Conservation (phyloP, 495 filamentous ascomycete genomes). For the Rusavskia elegans region DNA sequence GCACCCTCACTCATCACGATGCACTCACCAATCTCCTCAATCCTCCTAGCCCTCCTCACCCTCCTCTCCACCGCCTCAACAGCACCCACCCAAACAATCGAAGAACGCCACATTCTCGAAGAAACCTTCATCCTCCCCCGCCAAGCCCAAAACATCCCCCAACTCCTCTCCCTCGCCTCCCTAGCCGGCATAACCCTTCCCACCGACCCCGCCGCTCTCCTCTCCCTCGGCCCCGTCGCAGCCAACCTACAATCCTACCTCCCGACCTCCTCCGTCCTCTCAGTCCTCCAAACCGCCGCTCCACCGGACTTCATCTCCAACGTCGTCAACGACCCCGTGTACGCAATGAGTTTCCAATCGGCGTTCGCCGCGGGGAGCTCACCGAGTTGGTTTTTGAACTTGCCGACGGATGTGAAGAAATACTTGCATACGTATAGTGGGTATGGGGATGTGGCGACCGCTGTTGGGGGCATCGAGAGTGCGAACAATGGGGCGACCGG, state of each 20-base stretch:
- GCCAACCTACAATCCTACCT: conserved; percentile 11
- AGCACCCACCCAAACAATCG: not conserved
- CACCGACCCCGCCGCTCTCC: conserved; percentile 14
- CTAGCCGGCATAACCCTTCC: conserved; percentile 15
- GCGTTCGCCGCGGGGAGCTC: conserved; percentile 11
- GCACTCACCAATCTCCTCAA: not conserved
- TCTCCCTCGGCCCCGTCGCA: conserved; percentile 11
- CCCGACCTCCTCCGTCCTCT: conserved; percentile 15
- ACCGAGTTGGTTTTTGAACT: conserved; percentile 17
- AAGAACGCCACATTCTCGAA: not conserved
- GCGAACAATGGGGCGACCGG: not conserved
- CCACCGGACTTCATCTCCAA: conserved; percentile 12
- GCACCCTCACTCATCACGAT: not conserved
- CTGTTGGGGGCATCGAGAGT: conserved; percentile 5
- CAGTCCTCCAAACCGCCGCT: conserved; percentile 13
- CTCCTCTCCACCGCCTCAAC: not conserved
- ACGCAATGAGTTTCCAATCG: conserved; percentile 10
- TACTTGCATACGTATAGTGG: conserved; percentile 15
- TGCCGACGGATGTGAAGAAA: conserved; percentile 13
- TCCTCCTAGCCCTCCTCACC: not conserved
- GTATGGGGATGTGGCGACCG: conserved; percentile 7
- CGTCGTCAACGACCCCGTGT: conserved; percentile 14
- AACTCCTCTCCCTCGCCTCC: conserved; percentile 8
- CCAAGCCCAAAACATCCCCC: not conserved
- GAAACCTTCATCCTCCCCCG: not conserved